Base-by-base conservation (phyloP, 768 basidiomycete genomes). In the Chlorophyllum brunneum region DNA sequence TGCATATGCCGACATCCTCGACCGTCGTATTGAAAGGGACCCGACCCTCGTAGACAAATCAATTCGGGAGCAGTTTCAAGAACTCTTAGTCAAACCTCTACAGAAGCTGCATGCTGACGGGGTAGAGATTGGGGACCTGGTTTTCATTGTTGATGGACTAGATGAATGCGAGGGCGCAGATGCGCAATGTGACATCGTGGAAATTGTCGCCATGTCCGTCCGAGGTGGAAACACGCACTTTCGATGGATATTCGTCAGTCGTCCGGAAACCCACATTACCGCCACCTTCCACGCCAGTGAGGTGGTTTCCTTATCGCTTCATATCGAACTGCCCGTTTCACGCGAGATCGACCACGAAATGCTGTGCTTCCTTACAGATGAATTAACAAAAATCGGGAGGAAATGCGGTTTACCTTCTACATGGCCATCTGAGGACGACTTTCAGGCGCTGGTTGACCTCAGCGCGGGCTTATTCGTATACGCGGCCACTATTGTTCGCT, bases 81-180 rank as follows among this genome's bases (percentile, higher is more conserved):
- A n/a, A n/a, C n/a, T n/a, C n/a, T n/a, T n/a, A n/a, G n/a, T n/a
- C n/a, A n/a, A n/a, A n/a, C n/a, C n/a, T n/a, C n/a, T n/a, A n/a
- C 48, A 5, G 38, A 22, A 15, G 13, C 18, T 15, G 16, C 11
- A 31, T 16, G 15, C 9, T n/a, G 15, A 7, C 7, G 20, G 38
- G 9, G 15, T 4, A 29, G 13, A 27, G 5, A n/a, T 50, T 2
- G 20, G n/a, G 13, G 9, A 29, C 8, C 8, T 16, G 4, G 16
- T 52, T 3, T 27, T 56, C 7, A 26, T 56, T 3, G 43, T 58
- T 15, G 56, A 57, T 27, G 56, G 56, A 2, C 36, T 57, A n/a
- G 56, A 54, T 40, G 56, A 57, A 37, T 57, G 56, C 37, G 48
- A 29, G 7, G 22, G 10, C 4, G 22, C 6, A 4, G 13, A 16